Evolutionary conservation across 192 early-diverging fungal species (phyloP).

Genomic region (Coemansia sp.): DNA sequence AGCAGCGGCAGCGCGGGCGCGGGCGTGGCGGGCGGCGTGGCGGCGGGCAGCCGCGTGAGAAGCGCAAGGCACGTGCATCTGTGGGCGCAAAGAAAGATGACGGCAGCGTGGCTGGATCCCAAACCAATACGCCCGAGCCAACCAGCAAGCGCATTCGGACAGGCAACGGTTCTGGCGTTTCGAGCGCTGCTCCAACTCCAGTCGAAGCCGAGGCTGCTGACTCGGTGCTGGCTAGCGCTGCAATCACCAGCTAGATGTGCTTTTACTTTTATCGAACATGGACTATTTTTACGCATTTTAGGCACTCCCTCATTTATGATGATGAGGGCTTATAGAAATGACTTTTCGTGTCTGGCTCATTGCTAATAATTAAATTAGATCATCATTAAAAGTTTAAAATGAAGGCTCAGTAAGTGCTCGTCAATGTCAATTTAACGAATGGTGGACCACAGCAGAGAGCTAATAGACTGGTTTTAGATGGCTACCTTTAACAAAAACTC

Average conservation of each 20-base stretch:
- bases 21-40: slow-evolving; percentile 36
- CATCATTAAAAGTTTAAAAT: too few species aligned
- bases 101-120: slow-evolving; percentile 27
- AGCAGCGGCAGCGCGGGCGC: slow-evolving; percentile 25
- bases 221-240: slow-evolving; percentile 6
- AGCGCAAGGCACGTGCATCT: slow-evolving; percentile 41
- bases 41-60: slow-evolving; percentile 27
- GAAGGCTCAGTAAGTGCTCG: too few species aligned
- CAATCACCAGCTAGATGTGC: slow-evolving; percentile 15
- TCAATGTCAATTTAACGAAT: too few species aligned
- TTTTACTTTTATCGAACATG: neutral
- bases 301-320: too few species aligned
- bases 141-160: slow-evolving; percentile 23
- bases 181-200: slow-evolving; percentile 19
- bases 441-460: too few species aligned
- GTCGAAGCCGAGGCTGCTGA: slow-evolving; percentile 17
- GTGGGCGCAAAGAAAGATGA: slow-evolving; percentile 22
- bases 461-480: too few species aligned
- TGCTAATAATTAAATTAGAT: too few species aligned
- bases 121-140: slow-evolving; percentile 38
- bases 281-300: too few species aligned
- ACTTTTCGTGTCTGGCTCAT: too few species aligned
- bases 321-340: too few species aligned
- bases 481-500: too few species aligned
- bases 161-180: slow-evolving; percentile 11